phyloP scores from a whole-genome alignment of 805 yeast species.

The Yarrowia bubula region DNA sequence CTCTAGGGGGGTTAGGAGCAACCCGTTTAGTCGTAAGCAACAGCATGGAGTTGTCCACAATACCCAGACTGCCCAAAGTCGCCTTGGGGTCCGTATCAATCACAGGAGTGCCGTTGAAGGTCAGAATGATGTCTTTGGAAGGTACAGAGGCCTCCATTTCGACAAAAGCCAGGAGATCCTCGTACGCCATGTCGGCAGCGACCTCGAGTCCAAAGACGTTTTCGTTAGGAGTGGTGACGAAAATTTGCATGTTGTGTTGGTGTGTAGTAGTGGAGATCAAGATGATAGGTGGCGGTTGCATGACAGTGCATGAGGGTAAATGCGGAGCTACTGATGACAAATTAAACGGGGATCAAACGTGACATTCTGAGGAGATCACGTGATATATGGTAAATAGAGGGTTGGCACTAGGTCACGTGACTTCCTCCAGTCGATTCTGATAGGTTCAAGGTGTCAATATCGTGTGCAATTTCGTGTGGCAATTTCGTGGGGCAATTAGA shows the following conservation, averaged over 20 bases:
- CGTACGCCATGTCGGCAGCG: constrained; percentile 7
- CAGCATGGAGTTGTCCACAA: not conserved
- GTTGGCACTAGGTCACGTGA: too few relatives aligned
- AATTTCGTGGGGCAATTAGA: too few relatives aligned
- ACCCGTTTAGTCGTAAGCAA: constrained; percentile 6
- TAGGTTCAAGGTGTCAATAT: too few relatives aligned
- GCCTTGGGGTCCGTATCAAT: constrained; percentile 11
- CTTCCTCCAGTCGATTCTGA: too few relatives aligned
- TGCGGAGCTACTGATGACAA: not conserved
- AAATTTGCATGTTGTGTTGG: not conserved
- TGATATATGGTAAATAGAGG: too few relatives aligned
- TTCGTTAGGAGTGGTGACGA: constrained; percentile 1
- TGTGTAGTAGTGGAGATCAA: not conserved
- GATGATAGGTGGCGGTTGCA: constrained; percentile 6
- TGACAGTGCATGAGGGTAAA: not conserved
- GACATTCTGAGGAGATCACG: too few relatives aligned
- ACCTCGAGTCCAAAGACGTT: constrained; percentile 22
- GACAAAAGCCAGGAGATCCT: constrained; percentile 17
- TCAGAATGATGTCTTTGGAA: constrained; percentile 3
- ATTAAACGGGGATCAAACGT: too few relatives aligned
- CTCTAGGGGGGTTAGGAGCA: not conserved
- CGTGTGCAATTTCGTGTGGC: too few relatives aligned
- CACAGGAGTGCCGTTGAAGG: constrained; percentile 4
- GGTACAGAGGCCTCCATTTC: constrained; percentile 20
- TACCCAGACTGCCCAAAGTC: not conserved